A percentile compares a stretch with the other conserved stretches of the same genome.
Evolutionary conservation across 2,329 filamentous ascomycete genomes (phyloP).

Genomic region (Boeremia lycopersici): DNA sequence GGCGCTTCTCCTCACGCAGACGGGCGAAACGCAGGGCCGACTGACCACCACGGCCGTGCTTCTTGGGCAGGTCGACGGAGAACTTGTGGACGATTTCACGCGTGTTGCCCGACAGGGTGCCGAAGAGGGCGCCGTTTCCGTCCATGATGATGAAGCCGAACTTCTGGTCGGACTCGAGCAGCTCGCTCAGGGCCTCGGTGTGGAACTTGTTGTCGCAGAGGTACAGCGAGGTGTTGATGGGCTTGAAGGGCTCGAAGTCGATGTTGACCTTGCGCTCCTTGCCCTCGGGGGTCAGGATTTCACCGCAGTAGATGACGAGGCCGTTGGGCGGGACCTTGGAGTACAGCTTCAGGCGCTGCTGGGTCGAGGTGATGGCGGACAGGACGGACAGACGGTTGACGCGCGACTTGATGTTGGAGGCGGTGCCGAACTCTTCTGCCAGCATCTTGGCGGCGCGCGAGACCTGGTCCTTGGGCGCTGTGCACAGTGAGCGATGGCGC

Average conservation of each 20-base stretch:
- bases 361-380: constrained; percentile 97
- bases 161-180: constrained; percentile 98
- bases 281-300: constrained; percentile 98
- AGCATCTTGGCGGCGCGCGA: constrained; percentile 98
- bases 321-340: constrained; percentile 98
- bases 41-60: constrained; percentile 99
- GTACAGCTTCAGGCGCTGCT: constrained; percentile 98
- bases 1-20: constrained; percentile 98
- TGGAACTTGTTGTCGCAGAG: constrained; percentile 99
- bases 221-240: constrained; percentile 99
- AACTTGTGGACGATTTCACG: constrained; percentile 98
- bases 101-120: constrained; percentile 95
- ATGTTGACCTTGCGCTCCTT: constrained; percentile 99
- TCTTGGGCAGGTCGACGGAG: constrained; percentile 97
- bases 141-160: constrained; percentile 99
- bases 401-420: constrained; percentile 99
- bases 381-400: constrained; percentile 98
- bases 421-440: constrained; percentile 99
- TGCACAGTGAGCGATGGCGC: constrained; percentile 30
- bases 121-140: constrained; percentile 96
- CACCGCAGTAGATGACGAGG: constrained; percentile 97
- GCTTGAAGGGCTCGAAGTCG: constrained; percentile 99
- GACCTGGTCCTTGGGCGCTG: constrained; percentile 97
- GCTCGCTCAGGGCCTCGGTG: constrained; percentile 93
- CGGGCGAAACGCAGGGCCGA: constrained; percentile 98